Base-by-base conservation (phyloP, 2,329 filamentous ascomycete genomes). In the Colletotrichum liriopes region DNA sequence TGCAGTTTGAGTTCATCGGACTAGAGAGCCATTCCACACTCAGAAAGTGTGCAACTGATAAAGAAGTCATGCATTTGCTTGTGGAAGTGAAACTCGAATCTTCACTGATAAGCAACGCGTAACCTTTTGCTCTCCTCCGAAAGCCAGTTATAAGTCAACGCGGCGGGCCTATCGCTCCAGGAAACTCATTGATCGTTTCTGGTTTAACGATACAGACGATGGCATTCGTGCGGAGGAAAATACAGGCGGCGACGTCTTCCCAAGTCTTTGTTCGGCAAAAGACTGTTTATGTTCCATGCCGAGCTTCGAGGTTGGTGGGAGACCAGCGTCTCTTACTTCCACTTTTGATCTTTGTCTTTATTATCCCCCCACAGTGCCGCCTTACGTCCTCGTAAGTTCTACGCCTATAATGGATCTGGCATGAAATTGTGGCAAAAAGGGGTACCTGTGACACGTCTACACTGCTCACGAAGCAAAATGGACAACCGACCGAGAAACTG, bases 171-270 rank as follows among this genome's bases (percentile, higher is more conserved):
- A 26, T 51, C 5, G 23, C 3, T 29, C 26, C 49, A 14, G 4
- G 23, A n/a, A 51, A 51, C 12, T 26, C 49, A 11, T 11, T 51
- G 11, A 29, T 6, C 16, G 2, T 18, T 51, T 12, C 23, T 26
- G 23, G 14, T 6, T 18, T 51, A 29, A 4, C 7, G 14, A 16
- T 5, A 1, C 23, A 26, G 23, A 11, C 3, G 14, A 14, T 29
- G 1, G 0, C 8, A 2, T 29, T 51, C 12, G 1, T 16, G 3
- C n/a, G 7, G 6, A 26, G 26, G 5, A 49, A 26, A 0, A 6
- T 4, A 8, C 12, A 14, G 23, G 2, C 23, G n/a, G 16, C 11
- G 14, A 14, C 11, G 45, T 12, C 12, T 26, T 49, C 5, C 1
- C n/a, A 49, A 26, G 23, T 49, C 12, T 26, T 5, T 49, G 12